phyloP scores from a whole-genome alignment of 768 basidiomycete genomes.

The Leccinum truebloodii region DNA sequence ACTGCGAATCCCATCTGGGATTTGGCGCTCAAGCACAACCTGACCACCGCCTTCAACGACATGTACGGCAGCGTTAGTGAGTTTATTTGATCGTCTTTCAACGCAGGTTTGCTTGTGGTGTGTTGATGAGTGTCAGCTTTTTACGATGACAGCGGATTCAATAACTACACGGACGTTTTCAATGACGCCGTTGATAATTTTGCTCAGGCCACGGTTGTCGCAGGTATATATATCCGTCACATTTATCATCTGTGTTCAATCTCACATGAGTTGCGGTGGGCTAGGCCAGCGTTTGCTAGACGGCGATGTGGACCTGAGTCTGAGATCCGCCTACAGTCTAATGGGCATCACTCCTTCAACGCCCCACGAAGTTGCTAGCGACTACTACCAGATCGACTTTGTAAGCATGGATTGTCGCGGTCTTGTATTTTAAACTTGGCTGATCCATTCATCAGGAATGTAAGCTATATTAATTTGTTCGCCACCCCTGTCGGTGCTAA shows the following conservation, averaged over 20 bases:
- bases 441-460: slow-evolving; percentile 30
- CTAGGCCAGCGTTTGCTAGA: slow-evolving; percentile 18
- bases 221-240: slow-evolving; percentile 37
- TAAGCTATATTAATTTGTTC: slow-evolving; percentile 12
- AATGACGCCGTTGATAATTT: slow-evolving; percentile 42
- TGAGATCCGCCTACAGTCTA: slow-evolving; percentile 54
- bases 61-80: slow-evolving; percentile 46
- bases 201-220: slow-evolving; percentile 41
- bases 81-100: slow-evolving; percentile 19
- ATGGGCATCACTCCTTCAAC: slow-evolving; percentile 46
- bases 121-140: slow-evolving; percentile 41
- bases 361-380: slow-evolving; percentile 49
- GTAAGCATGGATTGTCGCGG: slow-evolving; percentile 12
- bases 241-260: slow-evolving; percentile 35
- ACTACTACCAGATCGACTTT: slow-evolving; percentile 55
- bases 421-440: not conserved
- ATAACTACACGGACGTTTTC: slow-evolving; percentile 50
- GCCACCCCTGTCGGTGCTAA: not conserved
- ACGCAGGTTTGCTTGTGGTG: not conserved
- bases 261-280: slow-evolving; percentile 29
- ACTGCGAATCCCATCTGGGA: slow-evolving; percentile 60
- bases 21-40: slow-evolving; percentile 55
- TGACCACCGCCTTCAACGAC: slow-evolving; percentile 47
- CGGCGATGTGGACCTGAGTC: slow-evolving; percentile 50
- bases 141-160: slow-evolving; percentile 51